Evolutionary conservation across 129 eudicot genomes (phyloP), one percentile per base, ranked within the genome.

Genomic region (Chrysanthemum makinoi): DNA sequence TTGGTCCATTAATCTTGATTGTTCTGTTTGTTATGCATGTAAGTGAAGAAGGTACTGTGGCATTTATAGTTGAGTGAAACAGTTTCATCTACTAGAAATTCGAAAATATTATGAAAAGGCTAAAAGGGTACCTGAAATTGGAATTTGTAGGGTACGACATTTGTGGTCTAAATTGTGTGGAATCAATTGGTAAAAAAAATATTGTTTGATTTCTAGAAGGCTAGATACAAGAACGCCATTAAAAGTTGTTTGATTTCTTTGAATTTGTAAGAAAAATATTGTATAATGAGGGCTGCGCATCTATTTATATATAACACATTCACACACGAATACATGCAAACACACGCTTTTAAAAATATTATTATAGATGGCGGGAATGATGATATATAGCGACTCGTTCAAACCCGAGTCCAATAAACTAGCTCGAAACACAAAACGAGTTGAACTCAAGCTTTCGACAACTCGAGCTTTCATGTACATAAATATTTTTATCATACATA

Each of bases 81-180:
- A 58, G 81, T 9, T 63, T 70, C 77, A 70, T 63, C 8, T 72
- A 70, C 64, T 70, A 70, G 81, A 70, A 30, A 30, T 30, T 30
- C 35, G 6, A 30, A 77, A 70, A 75, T 39, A 47, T 20, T 65
- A 33, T 66, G 66, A 67, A 75, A 70, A 39, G 76, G 51, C 57
- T n/a, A 62, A 62, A 60, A 70, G 70, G 65, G 58, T 54, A 62
- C 70, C 71, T 77, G 81, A 77, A 48, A 69, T 16, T 52, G 75
- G 76, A 62, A 39, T 39, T 39, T 39, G 46, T 39, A 39, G 10
- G 46, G 46, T 6, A 39, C 9, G 7, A 39, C 46, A 69, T 69
- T 60, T 61, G 80, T 70, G 72, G 77, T 77, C 77, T 59, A 62
- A 39, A 70, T 35, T 17, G 81, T 62, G 77, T 63, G 5, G 81